Conservation (phyloP, 164 flowering plant genomes). For the Dillenia turbinata region DNA sequence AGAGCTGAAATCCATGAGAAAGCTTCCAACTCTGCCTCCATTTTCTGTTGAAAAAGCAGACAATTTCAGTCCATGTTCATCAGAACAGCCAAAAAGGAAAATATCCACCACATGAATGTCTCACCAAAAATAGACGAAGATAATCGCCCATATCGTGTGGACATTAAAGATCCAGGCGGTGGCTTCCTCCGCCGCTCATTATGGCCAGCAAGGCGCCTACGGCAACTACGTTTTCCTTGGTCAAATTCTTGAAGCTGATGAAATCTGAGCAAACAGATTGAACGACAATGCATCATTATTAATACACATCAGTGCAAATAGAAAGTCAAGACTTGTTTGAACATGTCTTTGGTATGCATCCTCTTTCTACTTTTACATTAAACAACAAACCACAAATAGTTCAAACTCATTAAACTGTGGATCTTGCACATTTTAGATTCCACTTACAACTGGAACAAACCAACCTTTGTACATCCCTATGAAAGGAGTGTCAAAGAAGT, state of each 20-base stretch:
- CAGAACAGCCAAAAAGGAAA: neutral
- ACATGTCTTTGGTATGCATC: too few relatives aligned
- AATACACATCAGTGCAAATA: too few relatives aligned
- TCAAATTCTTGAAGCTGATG: conserved; percentile 92
- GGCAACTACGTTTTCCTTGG: conserved; percentile 93
- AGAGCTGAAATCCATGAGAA: conserved; percentile 64
- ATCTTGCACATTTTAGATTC: too few relatives aligned
- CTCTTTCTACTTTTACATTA: too few relatives aligned
- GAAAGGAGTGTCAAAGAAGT: too few relatives aligned
- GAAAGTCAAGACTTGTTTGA: too few relatives aligned
- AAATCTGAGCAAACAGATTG: conserved; percentile 43
- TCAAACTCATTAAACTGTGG: too few relatives aligned
- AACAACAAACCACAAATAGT: too few relatives aligned
- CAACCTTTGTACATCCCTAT: too few relatives aligned
- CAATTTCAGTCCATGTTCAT: conserved; percentile 3
- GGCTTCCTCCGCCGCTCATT: conserved; percentile 97
- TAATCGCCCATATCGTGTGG: conserved; percentile 55
- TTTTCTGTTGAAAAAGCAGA: conserved; percentile 38
- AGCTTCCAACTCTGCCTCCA: conserved; percentile 49
- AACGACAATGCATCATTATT: too few relatives aligned
- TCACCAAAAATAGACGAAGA: conserved; percentile 62
- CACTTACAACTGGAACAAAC: too few relatives aligned
- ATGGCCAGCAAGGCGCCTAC: conserved; percentile 93
- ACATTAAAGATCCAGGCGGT: conserved; percentile 54
- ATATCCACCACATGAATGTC: conserved; percentile 6